Percentiles rank a stretch among this genome's conserved stretches.
phyloP scores from a whole-genome alignment of 2,329 filamentous ascomycete genomes.

The Fusarium musae region DNA sequence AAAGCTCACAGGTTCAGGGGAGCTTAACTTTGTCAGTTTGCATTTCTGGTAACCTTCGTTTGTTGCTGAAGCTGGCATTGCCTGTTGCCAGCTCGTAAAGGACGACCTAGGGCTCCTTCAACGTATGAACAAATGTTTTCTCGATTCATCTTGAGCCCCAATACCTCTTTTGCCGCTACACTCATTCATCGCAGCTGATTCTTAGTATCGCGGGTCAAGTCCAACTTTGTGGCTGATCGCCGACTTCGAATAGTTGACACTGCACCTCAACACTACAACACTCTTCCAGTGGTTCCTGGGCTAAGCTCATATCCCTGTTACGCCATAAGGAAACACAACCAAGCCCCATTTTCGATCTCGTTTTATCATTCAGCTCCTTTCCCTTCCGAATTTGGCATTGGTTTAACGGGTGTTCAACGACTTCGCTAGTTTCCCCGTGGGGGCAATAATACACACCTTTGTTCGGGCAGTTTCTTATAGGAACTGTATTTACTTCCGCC shows the following conservation, averaged over 20 bases:
- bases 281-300: constrained; percentile 18
- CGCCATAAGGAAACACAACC: constrained; percentile 32
- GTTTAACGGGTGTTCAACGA: constrained; percentile 11
- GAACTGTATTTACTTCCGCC: constrained; percentile 27
- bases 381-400: constrained; percentile 14
- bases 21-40: constrained; percentile 28
- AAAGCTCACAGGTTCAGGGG: constrained; percentile 21
- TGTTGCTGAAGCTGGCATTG: constrained; percentile 24
- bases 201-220: constrained; percentile 15
- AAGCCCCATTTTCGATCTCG: constrained; percentile 13
- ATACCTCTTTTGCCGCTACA: not conserved
- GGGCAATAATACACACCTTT: constrained; percentile 6
- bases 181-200: not conserved
- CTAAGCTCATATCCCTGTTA: constrained; percentile 36
- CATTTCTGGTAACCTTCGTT: constrained; percentile 11
- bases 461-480: constrained; percentile 9
- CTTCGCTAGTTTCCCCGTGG: constrained; percentile 10
- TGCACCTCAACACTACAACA: constrained; percentile 21
- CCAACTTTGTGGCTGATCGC: constrained; percentile 25
- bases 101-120: not conserved
- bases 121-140: not conserved
- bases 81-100: constrained; percentile 7
- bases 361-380: constrained; percentile 19
- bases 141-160: not conserved
- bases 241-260: constrained; percentile 13